These are phyloP conservation scores for Paecilomyces niveus DNA, from an alignment of 2,329 filamentous ascomycete species.

Conservation along the genomic window DNA sequence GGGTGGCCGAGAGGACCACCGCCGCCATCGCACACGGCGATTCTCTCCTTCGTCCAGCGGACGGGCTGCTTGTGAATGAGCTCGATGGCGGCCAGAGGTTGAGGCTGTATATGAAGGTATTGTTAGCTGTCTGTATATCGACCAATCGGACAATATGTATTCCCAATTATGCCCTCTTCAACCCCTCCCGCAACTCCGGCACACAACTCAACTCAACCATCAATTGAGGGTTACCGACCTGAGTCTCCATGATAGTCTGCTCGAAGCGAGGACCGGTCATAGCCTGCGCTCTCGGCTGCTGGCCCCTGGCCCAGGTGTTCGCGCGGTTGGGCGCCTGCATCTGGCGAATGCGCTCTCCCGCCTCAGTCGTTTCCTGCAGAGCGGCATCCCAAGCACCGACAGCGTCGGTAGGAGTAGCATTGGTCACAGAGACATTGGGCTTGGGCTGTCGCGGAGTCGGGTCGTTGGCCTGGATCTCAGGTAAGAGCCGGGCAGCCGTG, in stretches of 20 bases:
- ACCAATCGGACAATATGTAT: slow-evolving; percentile 2
- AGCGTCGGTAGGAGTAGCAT: slow-evolving; percentile 48
- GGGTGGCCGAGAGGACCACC: slow-evolving; percentile 87
- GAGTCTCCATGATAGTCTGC: slow-evolving; percentile 86
- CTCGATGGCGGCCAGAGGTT: slow-evolving; percentile 82
- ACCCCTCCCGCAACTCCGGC: not conserved
- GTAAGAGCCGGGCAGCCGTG: slow-evolving; percentile 28
- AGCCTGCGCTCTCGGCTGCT: slow-evolving; percentile 70
- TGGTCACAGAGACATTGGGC: slow-evolving; percentile 55
- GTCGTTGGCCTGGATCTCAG: slow-evolving; percentile 49
- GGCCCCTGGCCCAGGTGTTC: slow-evolving; percentile 76
- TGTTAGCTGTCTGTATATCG: slow-evolving; percentile 20
- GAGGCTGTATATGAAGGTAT: slow-evolving; percentile 57
- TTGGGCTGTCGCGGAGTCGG: slow-evolving; percentile 44
- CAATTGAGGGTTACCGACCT: slow-evolving; percentile 54
- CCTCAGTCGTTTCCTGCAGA: slow-evolving; percentile 49
- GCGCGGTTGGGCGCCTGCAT: slow-evolving; percentile 82
- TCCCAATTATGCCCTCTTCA: slow-evolving; percentile 3
- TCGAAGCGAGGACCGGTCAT: slow-evolving; percentile 96
- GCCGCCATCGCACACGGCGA: slow-evolving; percentile 86
- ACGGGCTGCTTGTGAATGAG: slow-evolving; percentile 95
- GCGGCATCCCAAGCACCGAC: slow-evolving; percentile 44
- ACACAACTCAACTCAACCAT: not conserved
- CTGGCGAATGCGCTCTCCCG: slow-evolving; percentile 50
- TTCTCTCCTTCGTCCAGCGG: slow-evolving; percentile 74